Evolutionary conservation across 225 moss, liverwort and hornwort genomes (phyloP).

Genomic region (Anthoceros angustus): DNA sequence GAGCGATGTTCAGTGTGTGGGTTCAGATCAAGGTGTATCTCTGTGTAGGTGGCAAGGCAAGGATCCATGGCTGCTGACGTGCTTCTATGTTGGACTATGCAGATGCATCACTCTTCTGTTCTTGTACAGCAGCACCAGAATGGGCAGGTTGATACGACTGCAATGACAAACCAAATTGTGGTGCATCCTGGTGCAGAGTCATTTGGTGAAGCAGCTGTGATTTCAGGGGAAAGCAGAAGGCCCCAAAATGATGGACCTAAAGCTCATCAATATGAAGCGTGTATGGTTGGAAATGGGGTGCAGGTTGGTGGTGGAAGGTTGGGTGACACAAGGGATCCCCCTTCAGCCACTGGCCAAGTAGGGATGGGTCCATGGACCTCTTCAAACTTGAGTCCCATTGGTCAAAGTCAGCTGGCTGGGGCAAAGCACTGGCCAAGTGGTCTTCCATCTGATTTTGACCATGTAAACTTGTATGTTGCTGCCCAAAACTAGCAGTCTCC

Average conservation of each 20-base stretch:
- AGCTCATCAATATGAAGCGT: slow-evolving; percentile 26
- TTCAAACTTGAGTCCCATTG: slow-evolving; percentile 17
- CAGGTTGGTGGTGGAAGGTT: slow-evolving; percentile 2
- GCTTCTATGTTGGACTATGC: slow-evolving; percentile 27
- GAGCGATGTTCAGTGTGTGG: not conserved
- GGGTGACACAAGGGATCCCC: slow-evolving; percentile 18
- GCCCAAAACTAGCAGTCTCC: not conserved
- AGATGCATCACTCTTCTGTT: slow-evolving; percentile 40
- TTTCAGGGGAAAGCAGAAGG: slow-evolving; percentile 32
- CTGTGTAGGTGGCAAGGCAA: slow-evolving; percentile 8
- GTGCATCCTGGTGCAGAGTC: slow-evolving; percentile 35
- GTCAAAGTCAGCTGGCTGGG: slow-evolving; percentile 12
- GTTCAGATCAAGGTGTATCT: not conserved
- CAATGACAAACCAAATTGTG: slow-evolving; percentile 32
- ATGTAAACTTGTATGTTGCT: slow-evolving; percentile 29
- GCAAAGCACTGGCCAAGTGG: slow-evolving; percentile 25
- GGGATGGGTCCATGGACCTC: slow-evolving; percentile 33
- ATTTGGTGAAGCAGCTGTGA: slow-evolving; percentile 21
- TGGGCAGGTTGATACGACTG: slow-evolving; percentile 47
- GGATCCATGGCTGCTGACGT: slow-evolving; percentile 23
- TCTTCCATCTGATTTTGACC: slow-evolving; percentile 24
- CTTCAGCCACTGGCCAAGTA: slow-evolving; percentile 6
- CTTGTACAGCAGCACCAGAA: slow-evolving; percentile 83
- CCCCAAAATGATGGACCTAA: slow-evolving; percentile 32
- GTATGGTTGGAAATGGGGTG: slow-evolving; percentile 25